Base-by-base conservation (phyloP, 139 green algal species). In the Auxenochlorella pyrenoidosa region DNA sequence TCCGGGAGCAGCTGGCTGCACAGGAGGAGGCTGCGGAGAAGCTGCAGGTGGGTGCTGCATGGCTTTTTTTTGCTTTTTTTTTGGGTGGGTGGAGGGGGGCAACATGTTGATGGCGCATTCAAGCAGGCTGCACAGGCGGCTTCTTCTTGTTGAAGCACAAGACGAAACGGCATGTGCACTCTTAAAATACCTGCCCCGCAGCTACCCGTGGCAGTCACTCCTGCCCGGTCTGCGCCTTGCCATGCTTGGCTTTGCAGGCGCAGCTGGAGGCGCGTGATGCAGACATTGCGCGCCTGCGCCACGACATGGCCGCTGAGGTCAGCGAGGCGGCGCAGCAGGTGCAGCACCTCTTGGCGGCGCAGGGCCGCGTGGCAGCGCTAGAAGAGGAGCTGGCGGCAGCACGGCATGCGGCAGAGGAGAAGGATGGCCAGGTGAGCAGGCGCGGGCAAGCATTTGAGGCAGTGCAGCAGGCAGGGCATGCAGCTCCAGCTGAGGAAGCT, bases 261-360 rank as follows among this genome's bases (percentile, higher is more conserved):
- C 63, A 79, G 63, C 58, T 88, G 41, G 36, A 78, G 71, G 66
- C 38, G 8, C 47, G 34, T 19, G 75, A 90, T 22, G 36, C 54
- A 10, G 88, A 92, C 22, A n/a, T 89, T 30, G 86, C 88, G 3
- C 38, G 30, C 26, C 54, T 90, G 38, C 71, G 68, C 19, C 51
- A 82, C 38, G 83, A 83, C 66, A 90, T 87, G 81, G 82, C 76
- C 65, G 82, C 68, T 28, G 85, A 92, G 82, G 68, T 93, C 34
- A 41, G 65, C 60, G 90, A 89, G n/a, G 83, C 87, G 36, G 86
- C 78, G 43, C 86, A 93, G 70, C 73, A 89, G 86, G 90, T 93
- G 70, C 76, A 91, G 60, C 60, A 73, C 66, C 75, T 88, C 41
- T 58, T 93, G 73, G 73, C 75, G 30, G 86, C 90, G 22, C 59